These are phyloP conservation scores for Globomyces sp. DNA, from an alignment of 371 early-diverging fungal genomes.

Conservation along the genomic window DNA sequence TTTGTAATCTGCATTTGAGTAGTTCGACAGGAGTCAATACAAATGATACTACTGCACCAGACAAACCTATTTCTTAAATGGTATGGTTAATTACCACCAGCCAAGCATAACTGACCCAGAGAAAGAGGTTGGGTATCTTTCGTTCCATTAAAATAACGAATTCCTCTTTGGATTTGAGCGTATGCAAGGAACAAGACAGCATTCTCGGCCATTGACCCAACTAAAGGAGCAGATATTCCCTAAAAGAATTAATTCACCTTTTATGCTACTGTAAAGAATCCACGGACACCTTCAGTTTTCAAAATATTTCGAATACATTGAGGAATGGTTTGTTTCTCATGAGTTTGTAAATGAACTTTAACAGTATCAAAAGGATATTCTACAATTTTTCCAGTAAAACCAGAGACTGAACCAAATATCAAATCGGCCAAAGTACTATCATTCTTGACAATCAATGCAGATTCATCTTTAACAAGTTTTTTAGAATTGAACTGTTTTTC, in stretches of 20 bases:
- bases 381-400: conserved; percentile 87
- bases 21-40: conserved; percentile 94
- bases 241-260: conserved; percentile 26
- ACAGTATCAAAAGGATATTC: conserved; percentile 97
- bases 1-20: conserved; percentile 94
- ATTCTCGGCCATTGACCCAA: conserved; percentile 95
- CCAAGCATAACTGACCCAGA: conserved; percentile 69
- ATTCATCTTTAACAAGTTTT: too few species aligned
- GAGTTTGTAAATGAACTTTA: conserved; percentile 92
- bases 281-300: conserved; percentile 39
- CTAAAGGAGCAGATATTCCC: conserved; percentile 88
- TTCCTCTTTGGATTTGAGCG: conserved; percentile 71
- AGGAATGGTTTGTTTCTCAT: conserved; percentile 32
- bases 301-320: conserved; percentile 45
- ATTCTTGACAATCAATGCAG: conserved; percentile 18
- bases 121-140: conserved; percentile 43
- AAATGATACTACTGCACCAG: conserved; percentile 84
- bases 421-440: conserved; percentile 31
- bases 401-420: conserved; percentile 58
- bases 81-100: conserved; percentile 56
- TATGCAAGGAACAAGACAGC: conserved; percentile 88
- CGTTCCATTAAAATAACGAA: conserved; percentile 41
- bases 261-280: conserved; percentile 46
- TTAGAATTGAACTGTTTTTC: too few species aligned
- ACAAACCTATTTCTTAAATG: conserved; percentile 34